These are phyloP conservation scores for Herpetospermum pedunculosum DNA, from an alignment of 306 rosid species.

Conservation along the genomic window DNA sequence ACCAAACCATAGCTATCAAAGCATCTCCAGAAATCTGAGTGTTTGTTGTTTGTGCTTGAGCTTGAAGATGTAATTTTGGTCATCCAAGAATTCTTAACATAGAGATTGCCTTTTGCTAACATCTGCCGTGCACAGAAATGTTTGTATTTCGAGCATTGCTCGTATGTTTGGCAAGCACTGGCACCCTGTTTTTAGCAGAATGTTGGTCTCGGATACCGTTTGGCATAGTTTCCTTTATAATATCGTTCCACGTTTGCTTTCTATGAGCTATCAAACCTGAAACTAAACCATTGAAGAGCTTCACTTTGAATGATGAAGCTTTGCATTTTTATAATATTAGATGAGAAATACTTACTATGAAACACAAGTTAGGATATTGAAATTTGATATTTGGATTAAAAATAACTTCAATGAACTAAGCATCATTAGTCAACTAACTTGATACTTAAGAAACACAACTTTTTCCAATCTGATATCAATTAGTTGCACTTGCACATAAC, in stretches of 20 bases:
- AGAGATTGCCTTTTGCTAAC: not conserved
- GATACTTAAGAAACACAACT: not conserved
- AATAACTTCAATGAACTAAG: not conserved
- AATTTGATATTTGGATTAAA: too few species aligned
- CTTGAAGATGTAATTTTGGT: not conserved
- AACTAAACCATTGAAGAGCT: not conserved
- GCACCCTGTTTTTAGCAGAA: not conserved
- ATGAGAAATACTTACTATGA: not conserved
- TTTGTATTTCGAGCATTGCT: not conserved
- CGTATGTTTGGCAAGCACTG: not conserved
- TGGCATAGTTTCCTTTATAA: not conserved
- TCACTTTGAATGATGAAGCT: not conserved
- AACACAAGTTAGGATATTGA: not conserved
- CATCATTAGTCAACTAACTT: not conserved
- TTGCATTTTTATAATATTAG: not conserved
- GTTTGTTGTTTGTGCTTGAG: slow-evolving; percentile 12
- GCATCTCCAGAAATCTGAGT: slow-evolving; percentile 8
- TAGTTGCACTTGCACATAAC: not conserved
- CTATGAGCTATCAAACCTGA: not conserved
- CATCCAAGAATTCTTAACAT: not conserved
- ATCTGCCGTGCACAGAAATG: not conserved
- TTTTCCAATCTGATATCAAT: not conserved
- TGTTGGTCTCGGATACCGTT: not conserved
- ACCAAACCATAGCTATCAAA: slow-evolving; percentile 17
- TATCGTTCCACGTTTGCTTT: not conserved